These are phyloP conservation scores for Euphorbia lathyris DNA, from an alignment of 345 rosid species.

Conservation along the genomic window DNA sequence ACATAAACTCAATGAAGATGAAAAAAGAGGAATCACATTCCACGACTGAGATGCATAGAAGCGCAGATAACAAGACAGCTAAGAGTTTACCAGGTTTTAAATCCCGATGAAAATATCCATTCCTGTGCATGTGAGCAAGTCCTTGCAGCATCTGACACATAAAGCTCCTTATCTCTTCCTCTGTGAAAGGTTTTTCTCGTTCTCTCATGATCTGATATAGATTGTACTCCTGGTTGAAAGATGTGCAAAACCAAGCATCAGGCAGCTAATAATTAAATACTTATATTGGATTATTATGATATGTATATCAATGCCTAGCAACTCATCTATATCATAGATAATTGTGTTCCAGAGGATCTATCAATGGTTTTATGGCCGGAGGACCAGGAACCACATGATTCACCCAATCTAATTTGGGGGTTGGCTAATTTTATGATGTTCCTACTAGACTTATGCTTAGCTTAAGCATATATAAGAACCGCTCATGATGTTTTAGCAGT, in stretches of 20 bases:
- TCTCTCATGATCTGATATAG: conserved; percentile 84
- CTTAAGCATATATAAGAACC: background rate
- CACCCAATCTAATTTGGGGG: background rate
- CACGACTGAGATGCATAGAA: conserved; percentile 1
- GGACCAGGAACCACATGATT: background rate
- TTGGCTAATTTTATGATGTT: background rate
- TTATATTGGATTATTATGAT: conserved; percentile 2
- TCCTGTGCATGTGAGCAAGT: conserved; percentile 82
- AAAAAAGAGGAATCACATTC: background rate
- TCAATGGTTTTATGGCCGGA: background rate
- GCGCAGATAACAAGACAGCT: conserved; percentile 4
- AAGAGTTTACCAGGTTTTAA: conserved; percentile 73
- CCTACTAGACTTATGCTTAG: background rate
- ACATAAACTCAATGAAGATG: conserved; percentile 10
- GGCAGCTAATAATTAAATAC: conserved; percentile 1
- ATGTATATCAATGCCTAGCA: background rate
- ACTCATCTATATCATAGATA: background rate
- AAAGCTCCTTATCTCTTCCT: conserved; percentile 65
- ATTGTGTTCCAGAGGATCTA: background rate
- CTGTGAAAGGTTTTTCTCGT: conserved; percentile 58
- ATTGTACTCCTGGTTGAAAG: conserved; percentile 58
- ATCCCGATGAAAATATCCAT: conserved; percentile 87
- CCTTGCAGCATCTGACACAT: conserved; percentile 89
- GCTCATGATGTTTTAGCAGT: background rate
- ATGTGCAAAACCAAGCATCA: conserved; percentile 15